Conservation (phyloP, 345 rosid species). For the Citrus trifoliata region DNA sequence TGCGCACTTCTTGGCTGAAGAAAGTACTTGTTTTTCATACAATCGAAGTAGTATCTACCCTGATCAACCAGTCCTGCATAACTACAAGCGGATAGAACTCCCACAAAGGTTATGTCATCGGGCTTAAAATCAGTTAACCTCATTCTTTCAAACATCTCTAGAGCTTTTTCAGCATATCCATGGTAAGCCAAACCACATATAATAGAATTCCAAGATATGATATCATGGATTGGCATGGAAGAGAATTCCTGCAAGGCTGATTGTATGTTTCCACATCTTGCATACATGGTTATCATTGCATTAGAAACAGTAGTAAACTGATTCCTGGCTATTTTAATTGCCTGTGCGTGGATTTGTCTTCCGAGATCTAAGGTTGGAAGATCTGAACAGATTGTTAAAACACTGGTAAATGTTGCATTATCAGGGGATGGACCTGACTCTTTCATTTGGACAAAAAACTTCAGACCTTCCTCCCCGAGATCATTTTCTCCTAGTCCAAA, state of each 20-base stretch:
- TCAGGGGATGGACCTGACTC: slow-evolving; percentile 26
- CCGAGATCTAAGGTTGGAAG: slow-evolving; percentile 33
- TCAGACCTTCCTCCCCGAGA: slow-evolving; percentile 37
- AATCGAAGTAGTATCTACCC: slow-evolving; percentile 39
- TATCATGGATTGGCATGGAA: slow-evolving; percentile 30
- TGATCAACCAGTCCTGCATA: slow-evolving; percentile 44
- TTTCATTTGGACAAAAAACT: slow-evolving; percentile 31
- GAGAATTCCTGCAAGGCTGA: slow-evolving; percentile 32
- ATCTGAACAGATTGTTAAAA: slow-evolving; percentile 39
- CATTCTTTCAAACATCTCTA: slow-evolving; percentile 40
- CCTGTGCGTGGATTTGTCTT: slow-evolving; percentile 30
- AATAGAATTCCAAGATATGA: slow-evolving; percentile 47
- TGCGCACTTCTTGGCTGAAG: slow-evolving; percentile 39
- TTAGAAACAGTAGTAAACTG: slow-evolving; percentile 27
- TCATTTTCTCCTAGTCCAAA: slow-evolving; percentile 42
- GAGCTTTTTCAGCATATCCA: slow-evolving; percentile 34
- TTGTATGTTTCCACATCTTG: slow-evolving; percentile 37
- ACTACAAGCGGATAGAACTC: slow-evolving; percentile 44
- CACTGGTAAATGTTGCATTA: slow-evolving; percentile 39
- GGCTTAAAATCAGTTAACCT: slow-evolving; percentile 30
- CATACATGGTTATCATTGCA: slow-evolving; percentile 44
- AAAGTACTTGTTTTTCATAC: slow-evolving; percentile 28
- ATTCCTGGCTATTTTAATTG: slow-evolving; percentile 27
- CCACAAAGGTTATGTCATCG: slow-evolving; percentile 40
- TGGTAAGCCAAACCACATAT: slow-evolving; percentile 42